phyloP scores from a whole-genome alignment of 345 rosid genomes.

The Citrus medica region DNA sequence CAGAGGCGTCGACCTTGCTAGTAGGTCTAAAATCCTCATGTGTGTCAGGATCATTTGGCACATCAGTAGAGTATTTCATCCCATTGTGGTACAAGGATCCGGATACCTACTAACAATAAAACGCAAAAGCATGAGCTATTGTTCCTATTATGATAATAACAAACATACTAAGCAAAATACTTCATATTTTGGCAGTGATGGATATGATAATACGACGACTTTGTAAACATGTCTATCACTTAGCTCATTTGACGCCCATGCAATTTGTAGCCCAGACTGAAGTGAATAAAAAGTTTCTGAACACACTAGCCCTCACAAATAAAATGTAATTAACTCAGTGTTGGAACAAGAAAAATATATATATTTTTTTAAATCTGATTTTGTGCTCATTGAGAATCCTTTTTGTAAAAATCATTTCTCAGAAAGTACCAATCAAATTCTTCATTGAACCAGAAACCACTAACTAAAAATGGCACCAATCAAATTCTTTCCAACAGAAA shows the following conservation, averaged over 20 bases:
- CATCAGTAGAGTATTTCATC: constrained; percentile 41
- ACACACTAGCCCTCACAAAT: neutral
- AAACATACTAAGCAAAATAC: neutral
- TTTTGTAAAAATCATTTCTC: neutral
- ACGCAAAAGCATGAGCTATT: neutral
- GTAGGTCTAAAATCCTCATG: constrained; percentile 82
- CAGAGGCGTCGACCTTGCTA: constrained; percentile 50
- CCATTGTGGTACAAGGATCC: constrained; percentile 38
- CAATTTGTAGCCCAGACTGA: neutral
- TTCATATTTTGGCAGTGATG: neutral
- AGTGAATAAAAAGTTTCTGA: neutral
- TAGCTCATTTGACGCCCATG: neutral
- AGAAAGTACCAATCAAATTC: neutral
- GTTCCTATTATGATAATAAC: neutral
- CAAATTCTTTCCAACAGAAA: neutral
- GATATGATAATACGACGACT: neutral
- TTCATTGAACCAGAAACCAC: neutral
- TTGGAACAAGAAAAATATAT: neutral
- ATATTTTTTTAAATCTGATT: neutral
- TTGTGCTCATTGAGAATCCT: neutral
- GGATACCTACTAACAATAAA: constrained; percentile 37
- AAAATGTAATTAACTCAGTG: neutral
- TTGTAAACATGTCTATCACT: neutral
- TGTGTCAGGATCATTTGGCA: constrained; percentile 72
- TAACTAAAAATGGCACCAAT: neutral